Evolutionary conservation across 78 protist genomes (phyloP).

Genomic region (Dictyostelium firmibasis): DNA sequence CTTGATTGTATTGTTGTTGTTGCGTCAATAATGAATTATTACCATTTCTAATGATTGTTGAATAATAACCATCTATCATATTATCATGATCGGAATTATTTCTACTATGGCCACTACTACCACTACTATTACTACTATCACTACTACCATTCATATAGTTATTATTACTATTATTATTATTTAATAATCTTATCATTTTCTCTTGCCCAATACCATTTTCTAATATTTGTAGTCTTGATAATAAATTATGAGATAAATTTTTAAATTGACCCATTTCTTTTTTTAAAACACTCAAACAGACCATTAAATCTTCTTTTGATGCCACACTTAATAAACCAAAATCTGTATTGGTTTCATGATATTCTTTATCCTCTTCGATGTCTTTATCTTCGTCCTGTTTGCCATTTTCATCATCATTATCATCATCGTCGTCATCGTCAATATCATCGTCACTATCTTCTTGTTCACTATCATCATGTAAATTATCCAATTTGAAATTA

Average conservation of each 20-base stretch:
- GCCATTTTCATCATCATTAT: neutral
- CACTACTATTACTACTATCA: neutral
- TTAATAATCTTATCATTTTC: neutral
- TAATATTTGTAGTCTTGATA: conserved; percentile 5
- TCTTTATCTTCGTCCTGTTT: neutral
- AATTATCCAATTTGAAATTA: neutral
- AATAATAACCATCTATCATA: neutral
- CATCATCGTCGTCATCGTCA: neutral
- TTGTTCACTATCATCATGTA: neutral
- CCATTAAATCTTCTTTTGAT: conserved; percentile 31
- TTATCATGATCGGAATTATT: neutral
- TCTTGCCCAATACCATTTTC: conserved; percentile 61
- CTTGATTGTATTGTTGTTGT: neutral
- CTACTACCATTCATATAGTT: neutral
- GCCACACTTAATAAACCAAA: conserved; percentile 20
- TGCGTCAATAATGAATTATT: neutral
- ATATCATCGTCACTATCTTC: neutral
- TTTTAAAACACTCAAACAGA: conserved; percentile 60
- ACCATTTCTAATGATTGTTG: neutral
- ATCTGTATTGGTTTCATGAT: conserved; percentile 58
- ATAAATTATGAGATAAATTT: conserved; percentile 22
- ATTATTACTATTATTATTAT: neutral
- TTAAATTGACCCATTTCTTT: conserved; percentile 60
- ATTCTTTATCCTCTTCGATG: neutral
- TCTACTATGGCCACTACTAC: conserved; percentile 1